A percentile compares a stretch with the other conserved stretches of the same genome.
Evolutionary conservation across 108 stramenopile species (phyloP).

Genomic region (Cylindrotheca fusiformis): DNA sequence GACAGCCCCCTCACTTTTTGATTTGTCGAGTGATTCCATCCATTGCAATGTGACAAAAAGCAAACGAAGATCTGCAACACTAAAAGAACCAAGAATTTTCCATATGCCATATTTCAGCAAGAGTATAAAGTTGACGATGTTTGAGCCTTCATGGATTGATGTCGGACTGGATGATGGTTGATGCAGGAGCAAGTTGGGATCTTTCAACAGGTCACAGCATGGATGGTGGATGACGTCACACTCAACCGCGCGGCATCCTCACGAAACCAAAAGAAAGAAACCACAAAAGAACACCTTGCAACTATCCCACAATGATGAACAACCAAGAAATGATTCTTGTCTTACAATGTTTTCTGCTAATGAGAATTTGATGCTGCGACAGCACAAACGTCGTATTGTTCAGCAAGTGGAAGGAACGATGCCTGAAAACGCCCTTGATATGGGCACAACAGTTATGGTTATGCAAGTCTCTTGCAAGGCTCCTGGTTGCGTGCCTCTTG

Average conservation of each 20-base stretch:
- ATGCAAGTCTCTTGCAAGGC: slow-evolving; percentile 85
- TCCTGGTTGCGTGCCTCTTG: slow-evolving; percentile 86
- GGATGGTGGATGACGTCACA: slow-evolving; percentile 1
- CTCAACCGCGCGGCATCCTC: background rate
- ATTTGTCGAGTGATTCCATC: background rate
- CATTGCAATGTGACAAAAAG: too few species aligned
- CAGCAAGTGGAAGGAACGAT: slow-evolving; percentile 70
- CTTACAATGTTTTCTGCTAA: slow-evolving; percentile 84
- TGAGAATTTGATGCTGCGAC: slow-evolving; percentile 79
- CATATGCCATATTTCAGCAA: background rate
- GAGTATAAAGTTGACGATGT: background rate
- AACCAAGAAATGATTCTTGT: background rate
- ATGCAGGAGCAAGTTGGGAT: too few species aligned
- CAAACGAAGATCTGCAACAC: background rate
- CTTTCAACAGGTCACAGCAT: background rate
- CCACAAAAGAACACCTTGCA: background rate
- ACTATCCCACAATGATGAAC: background rate
- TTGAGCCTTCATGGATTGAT: background rate
- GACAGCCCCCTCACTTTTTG: background rate
- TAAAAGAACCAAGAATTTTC: background rate
- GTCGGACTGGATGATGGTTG: too few species aligned
- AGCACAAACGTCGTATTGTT: slow-evolving; percentile 82
- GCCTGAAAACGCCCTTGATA: slow-evolving; percentile 67
- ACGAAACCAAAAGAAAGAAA: background rate
- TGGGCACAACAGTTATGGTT: slow-evolving; percentile 81